A percentile compares a stretch with the other conserved stretches of the same genome.
phyloP scores from a whole-genome alignment of 75 land plant genomes.

The Selaginella tamariscina region DNA sequence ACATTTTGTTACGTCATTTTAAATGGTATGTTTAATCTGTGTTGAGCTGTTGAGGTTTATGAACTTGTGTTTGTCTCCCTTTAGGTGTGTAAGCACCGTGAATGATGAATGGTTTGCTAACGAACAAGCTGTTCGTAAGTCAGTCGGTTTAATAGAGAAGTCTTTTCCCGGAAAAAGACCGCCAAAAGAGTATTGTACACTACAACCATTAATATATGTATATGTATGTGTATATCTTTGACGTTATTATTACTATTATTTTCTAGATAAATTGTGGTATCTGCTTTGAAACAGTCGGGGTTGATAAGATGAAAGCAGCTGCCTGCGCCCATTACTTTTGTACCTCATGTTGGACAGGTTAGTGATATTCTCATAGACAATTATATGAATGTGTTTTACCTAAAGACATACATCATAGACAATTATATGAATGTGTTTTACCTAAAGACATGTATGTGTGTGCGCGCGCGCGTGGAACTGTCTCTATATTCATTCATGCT shows the following conservation, averaged over 20 bases:
- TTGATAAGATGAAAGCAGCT: slow-evolving; percentile 36
- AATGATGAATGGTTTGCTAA: slow-evolving; percentile 86
- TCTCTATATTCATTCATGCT: too few species aligned
- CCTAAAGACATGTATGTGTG: too few species aligned
- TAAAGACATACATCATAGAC: too few species aligned
- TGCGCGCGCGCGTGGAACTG: too few species aligned
- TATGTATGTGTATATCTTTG: slow-evolving; percentile 9
- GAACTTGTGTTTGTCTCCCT: neutral
- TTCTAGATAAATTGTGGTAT: slow-evolving; percentile 58
- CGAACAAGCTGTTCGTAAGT: slow-evolving; percentile 53
- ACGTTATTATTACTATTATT: neutral
- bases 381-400: too few species aligned
- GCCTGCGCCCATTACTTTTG: slow-evolving; percentile 66
- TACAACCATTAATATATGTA: neutral
- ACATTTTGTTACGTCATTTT: neutral
- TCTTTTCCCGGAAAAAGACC: slow-evolving; percentile 19
- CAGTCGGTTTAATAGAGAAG: slow-evolving; percentile 51
- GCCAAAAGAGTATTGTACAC: slow-evolving; percentile 26
- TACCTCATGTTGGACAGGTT: slow-evolving; percentile 54
- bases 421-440: too few species aligned
- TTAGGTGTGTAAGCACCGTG: slow-evolving; percentile 63
- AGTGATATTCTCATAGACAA: slow-evolving; percentile 6
- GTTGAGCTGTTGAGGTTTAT: neutral
- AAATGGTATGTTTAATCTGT: neutral
- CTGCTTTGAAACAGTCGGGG: slow-evolving; percentile 47